phyloP scores from a whole-genome alignment of 805 yeast species.

The Trichomonascus vanleenenianus region DNA sequence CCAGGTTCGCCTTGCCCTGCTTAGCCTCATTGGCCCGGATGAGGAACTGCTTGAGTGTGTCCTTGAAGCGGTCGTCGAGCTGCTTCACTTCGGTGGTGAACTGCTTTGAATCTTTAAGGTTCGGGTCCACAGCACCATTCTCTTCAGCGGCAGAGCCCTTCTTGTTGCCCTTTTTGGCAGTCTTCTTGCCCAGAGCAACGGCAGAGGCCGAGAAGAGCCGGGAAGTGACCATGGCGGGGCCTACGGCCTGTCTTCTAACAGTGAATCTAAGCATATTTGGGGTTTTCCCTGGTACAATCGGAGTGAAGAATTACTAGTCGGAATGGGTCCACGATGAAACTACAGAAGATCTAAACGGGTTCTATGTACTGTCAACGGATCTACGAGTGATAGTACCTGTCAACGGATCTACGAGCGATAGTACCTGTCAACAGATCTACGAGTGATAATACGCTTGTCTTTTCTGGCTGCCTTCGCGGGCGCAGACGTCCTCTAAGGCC shows the following conservation, averaged over 20 bases:
- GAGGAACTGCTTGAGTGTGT: constrained; percentile 44
- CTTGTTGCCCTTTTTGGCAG: constrained; percentile 7
- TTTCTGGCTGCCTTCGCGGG: too few relatives aligned
- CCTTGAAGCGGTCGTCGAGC: constrained; percentile 38
- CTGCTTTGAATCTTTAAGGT: constrained; percentile 11
- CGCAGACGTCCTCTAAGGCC: too few relatives aligned
- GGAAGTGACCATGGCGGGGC: background rate
- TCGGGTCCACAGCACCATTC: background rate
- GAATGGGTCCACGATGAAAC: background rate
- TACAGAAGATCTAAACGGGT: too few relatives aligned
- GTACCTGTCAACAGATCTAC: too few relatives aligned
- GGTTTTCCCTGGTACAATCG: background rate
- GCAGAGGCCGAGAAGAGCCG: constrained; percentile 3
- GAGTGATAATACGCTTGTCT: too few relatives aligned
- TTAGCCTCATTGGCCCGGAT: constrained; percentile 54
- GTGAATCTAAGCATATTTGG: background rate
- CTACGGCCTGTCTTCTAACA: background rate
- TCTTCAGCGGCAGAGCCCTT: constrained; percentile 7
- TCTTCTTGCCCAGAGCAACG: constrained; percentile 5
- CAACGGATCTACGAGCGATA: too few relatives aligned
- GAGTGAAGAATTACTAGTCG: background rate
- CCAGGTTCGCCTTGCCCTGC: constrained; percentile 62
- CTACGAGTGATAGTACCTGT: too few relatives aligned
- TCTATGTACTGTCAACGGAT: too few relatives aligned
- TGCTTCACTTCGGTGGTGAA: constrained; percentile 26